Base-by-base conservation (phyloP, 306 rosid species). In the Phaseolus lunatus region DNA sequence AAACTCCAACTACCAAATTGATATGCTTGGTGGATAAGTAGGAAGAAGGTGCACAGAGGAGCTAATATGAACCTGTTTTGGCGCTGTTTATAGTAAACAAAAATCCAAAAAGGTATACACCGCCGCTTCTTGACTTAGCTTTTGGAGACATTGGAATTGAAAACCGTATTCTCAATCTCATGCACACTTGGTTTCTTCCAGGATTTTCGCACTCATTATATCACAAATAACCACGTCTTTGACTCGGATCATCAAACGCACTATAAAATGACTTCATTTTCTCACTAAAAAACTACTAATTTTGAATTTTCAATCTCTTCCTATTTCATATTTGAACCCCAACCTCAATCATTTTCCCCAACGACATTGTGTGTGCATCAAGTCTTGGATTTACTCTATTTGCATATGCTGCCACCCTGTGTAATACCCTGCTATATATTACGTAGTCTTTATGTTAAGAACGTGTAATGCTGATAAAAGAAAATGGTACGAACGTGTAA, bases 91-190 rank as follows among this genome's bases (percentile, higher is more conserved):
- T 10, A 53, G 22, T 43, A 62, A 64, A 71, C 14, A 39, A 80
- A 70, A 80, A 37, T 72, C 79, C 56, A 47, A 52, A 67, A 29
- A 69, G 37, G 70, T 76, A 62, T 67, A 78, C 6, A 71, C 57
- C 85, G 78, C 86, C 85, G 85, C 37, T 86, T 80, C 62, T 67
- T 83, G 86, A 71, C 85, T 72, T 86, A 7, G 71, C 88, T 80
- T 76, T 86, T 72, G 54, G 78, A 67, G 85, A 86, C 89, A 70
- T 23, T 63, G 59, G 79, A 64, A 78, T 56, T 81, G 58, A 79
- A 78, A 58, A 54, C 57, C 49, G 57, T 50, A 67, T 7, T 66
- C 69, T 49, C 70, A 50, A 24, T 3, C 72, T 67, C 65, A 29
- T 68, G 18, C 26, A 37, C 78, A 74, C 72, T 54, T 70, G 7